Conservation (phyloP, 208 protist species). For the Naegleria fowleri region DNA sequence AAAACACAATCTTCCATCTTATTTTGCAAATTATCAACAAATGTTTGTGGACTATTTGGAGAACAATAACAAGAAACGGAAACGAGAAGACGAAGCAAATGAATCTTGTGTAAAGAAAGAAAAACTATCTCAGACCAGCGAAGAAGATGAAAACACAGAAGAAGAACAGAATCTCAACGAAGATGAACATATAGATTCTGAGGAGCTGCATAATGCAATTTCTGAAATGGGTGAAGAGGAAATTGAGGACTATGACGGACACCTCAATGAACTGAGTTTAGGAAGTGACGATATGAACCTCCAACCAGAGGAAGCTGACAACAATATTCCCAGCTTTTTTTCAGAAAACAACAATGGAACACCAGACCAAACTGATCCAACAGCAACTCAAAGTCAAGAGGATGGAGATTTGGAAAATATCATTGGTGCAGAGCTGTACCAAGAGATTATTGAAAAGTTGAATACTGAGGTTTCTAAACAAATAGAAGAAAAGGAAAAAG, state of each 20-base stretch:
- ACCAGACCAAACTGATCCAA: background rate
- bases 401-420: background rate
- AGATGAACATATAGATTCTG: background rate
- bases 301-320: background rate
- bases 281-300: background rate
- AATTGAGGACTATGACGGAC: background rate
- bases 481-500: background rate
- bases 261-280: background rate
- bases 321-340: background rate
- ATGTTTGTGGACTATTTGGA: background rate
- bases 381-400: background rate
- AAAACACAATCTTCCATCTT: background rate
- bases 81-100: background rate
- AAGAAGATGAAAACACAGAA: background rate
- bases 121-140: too few species aligned
- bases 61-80: background rate
- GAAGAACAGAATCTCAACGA: background rate
- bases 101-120: background rate
- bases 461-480: background rate
- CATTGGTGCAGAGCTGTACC: background rate
- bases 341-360: background rate
- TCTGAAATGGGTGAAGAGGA: background rate
- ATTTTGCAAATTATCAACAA: background rate
- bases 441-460: background rate
- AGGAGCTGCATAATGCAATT: background rate